phyloP scores from a whole-genome alignment of 768 basidiomycete genomes.

The Lactifluus piperatus region DNA sequence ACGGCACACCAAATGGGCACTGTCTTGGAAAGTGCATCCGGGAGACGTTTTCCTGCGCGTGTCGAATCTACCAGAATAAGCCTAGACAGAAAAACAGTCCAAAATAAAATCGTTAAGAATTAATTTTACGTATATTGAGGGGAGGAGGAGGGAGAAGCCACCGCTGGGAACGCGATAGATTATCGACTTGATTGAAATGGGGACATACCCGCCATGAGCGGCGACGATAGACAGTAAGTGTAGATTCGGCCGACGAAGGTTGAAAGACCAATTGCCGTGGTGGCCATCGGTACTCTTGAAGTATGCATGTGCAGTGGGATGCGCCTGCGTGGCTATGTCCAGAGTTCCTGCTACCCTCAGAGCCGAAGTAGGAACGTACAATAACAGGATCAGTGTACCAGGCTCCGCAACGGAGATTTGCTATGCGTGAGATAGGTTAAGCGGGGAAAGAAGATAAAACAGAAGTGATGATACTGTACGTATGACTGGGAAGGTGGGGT shows the following conservation, averaged over 20 bases:
- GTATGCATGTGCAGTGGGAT: conserved; percentile 45
- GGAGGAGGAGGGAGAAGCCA: background rate
- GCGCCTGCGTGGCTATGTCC: conserved; percentile 19
- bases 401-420: conserved; percentile 88
- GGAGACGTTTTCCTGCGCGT: conserved; percentile 84
- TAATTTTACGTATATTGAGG: too few species aligned
- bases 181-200: background rate
- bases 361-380: conserved; percentile 31
- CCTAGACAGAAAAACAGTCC: conserved; percentile 35
- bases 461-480: conserved; percentile 33
- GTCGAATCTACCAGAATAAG: conserved; percentile 89
- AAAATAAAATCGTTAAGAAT: background rate
- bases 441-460: background rate
- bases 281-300: conserved; percentile 94
- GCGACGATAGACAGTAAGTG: conserved; percentile 56
- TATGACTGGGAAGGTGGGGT: conserved; percentile 44
- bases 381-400: conserved; percentile 82
- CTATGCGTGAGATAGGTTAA: conserved; percentile 30
- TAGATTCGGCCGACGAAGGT: conserved; percentile 74
- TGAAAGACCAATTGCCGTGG: conserved; percentile 77
- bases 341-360: conserved; percentile 1
- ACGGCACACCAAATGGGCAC: conserved; percentile 94
- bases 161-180: background rate
- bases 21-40: conserved; percentile 85
- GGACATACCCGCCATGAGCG: conserved; percentile 49